phyloP scores from a whole-genome alignment of 1,284 basidiomycete genomes.

The Anthracocystis setariae region DNA sequence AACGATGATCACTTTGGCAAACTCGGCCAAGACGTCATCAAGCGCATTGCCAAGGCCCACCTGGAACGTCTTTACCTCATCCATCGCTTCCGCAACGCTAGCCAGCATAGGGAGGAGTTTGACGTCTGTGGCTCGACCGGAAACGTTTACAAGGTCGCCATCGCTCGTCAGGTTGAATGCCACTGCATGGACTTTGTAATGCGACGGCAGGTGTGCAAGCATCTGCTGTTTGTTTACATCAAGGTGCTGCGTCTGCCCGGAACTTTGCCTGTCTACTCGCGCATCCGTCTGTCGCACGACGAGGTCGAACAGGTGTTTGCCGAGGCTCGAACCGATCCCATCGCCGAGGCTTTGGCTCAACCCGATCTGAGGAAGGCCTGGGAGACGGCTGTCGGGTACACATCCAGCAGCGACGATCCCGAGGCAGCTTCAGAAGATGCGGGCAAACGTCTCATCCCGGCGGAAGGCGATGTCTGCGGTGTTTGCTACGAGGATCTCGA shows the following conservation, averaged over 20 bases:
- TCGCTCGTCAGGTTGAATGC: slow-evolving; percentile 21
- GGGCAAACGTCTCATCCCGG: slow-evolving; percentile 34
- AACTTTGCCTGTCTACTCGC: slow-evolving; percentile 21
- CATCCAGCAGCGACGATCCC: slow-evolving; percentile 1
- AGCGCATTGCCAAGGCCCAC: slow-evolving; percentile 30
- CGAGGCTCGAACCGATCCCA: slow-evolving; percentile 19
- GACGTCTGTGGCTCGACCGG: slow-evolving; percentile 38
- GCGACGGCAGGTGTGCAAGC: slow-evolving; percentile 34
- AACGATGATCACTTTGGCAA: slow-evolving; percentile 29
- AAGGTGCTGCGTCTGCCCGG: slow-evolving; percentile 40
- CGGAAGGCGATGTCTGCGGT: slow-evolving; percentile 42
- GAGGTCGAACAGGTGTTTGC: slow-evolving; percentile 27
- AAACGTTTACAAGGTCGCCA: slow-evolving; percentile 38
- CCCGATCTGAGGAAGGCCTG: slow-evolving; percentile 35
- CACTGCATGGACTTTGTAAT: slow-evolving; percentile 36
- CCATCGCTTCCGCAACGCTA: slow-evolving; percentile 24
- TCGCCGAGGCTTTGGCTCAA: slow-evolving; percentile 29
- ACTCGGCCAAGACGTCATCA: slow-evolving; percentile 24
- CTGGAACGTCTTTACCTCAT: slow-evolving; percentile 37
- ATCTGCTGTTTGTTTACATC: slow-evolving; percentile 40
- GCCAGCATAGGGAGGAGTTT: slow-evolving; percentile 20
- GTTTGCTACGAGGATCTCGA: slow-evolving; percentile 49
- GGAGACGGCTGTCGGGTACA: slow-evolving; percentile 34
- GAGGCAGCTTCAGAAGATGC: neutral
- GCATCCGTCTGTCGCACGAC: slow-evolving; percentile 6